Evolutionary conservation across 2,329 filamentous ascomycete species (phyloP).

Genomic region (Harringtonia lauricola): DNA sequence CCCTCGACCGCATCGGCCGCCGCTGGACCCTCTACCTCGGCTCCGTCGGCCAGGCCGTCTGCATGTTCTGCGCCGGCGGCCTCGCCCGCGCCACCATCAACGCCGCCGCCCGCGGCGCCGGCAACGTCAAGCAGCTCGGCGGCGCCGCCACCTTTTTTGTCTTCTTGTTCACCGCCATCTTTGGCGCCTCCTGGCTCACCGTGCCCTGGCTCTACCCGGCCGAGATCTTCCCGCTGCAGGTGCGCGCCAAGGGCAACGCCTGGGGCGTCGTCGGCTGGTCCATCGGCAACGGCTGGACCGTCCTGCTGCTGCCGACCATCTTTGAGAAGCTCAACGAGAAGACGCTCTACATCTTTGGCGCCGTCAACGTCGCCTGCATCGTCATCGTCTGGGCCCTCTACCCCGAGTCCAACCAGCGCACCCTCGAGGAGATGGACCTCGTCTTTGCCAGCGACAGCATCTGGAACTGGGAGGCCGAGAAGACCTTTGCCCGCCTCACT

Average conservation of each 20-base stretch:
- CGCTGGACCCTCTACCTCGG: constrained; percentile 63
- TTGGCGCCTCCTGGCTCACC: constrained; percentile 53
- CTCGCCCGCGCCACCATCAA: constrained; percentile 37
- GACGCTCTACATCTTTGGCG: constrained; percentile 64
- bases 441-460: constrained; percentile 56
- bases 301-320: constrained; percentile 45
- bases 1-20: constrained; percentile 40
- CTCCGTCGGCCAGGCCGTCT: constrained; percentile 48
- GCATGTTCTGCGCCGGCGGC: constrained; percentile 56
- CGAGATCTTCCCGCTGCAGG: constrained; percentile 62
- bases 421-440: constrained; percentile 65
- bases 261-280: constrained; percentile 69
- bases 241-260: constrained; percentile 64
- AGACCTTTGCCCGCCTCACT: constrained; percentile 12
- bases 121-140: constrained; percentile 40
- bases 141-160: constrained; percentile 60
- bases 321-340: constrained; percentile 56
- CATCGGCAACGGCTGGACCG: constrained; percentile 46
- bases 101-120: constrained; percentile 26
- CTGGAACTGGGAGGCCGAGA: constrained; percentile 52
- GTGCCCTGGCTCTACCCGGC: constrained; percentile 55
- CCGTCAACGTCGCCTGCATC: constrained; percentile 53
- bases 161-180: constrained; percentile 55
- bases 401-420: constrained; percentile 63
- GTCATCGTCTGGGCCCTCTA: constrained; percentile 65